Evolutionary conservation across 2,329 filamentous ascomycete species (phyloP), one percentile per base, ranked within the genome.

Genomic region (Diatrype stigma): DNA sequence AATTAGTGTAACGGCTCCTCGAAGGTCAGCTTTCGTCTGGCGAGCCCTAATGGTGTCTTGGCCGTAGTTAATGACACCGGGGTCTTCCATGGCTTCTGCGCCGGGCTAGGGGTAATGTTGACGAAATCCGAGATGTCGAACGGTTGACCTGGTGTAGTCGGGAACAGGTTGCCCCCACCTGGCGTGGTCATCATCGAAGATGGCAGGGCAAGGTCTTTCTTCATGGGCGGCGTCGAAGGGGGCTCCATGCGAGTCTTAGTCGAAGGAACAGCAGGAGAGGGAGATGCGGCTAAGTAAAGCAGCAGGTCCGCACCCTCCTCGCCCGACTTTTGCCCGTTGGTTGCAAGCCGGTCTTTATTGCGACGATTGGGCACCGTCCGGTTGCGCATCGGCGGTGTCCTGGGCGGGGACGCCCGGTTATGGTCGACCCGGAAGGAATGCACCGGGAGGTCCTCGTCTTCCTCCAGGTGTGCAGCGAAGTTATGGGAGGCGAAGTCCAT

Each of bases 61-160:
- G 72, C 67, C 10, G 62, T 65, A 8, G 72, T 66, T 28, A 77
- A 75, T 26, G 82, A 78, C 11, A 83, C 69, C 11, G 90, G 91
- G 0, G 91, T 96, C 67, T 87, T 90, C 89, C 91, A 96, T 10
- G 85, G 81, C 60, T 85, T 90, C 73, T 96, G 94, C 23, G 90
- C 94, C 19, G 94, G 94, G 64, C 90, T 96, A 0, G 94, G 94
- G 6, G 94, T 96, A 67, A 97, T 93, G 71, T 97, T 96, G 66
- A 97, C 87, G 71, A 96, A 99, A 67, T 99, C 94, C 48, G 91
- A 84, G 72, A 97, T 96, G 73, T 97, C 95, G 70, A 97, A 95
- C 45, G 70, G 73, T 64, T 92, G 88, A 16, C 86, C 86, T 0
- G 93, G 93, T 1, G 93, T 97, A 56, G 82, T 85, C 47, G 87